Evolutionary conservation across 148 eudicot species (phyloP), one percentile per base, ranked within the genome.

Genomic region (Vaccinium myrtillus): DNA sequence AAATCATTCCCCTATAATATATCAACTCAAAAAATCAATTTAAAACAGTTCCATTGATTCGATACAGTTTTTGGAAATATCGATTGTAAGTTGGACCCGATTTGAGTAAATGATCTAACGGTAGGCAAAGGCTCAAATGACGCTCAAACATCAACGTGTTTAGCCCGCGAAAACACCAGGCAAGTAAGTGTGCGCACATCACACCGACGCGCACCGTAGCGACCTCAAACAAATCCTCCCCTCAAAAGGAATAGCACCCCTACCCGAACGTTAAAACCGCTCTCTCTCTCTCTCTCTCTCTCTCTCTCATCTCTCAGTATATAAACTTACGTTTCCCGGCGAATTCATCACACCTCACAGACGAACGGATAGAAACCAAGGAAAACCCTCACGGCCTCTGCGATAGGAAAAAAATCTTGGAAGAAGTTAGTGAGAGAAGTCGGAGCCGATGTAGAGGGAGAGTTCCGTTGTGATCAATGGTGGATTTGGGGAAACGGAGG

Each of bases 251-350:
- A 10, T 67, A 67, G 73, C 25, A 61, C 7, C 25, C 73, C 74
- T 27, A 46, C 70, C 80, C 83, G 81, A 81, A 85, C 84, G 84
- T 85, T 81, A 81, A 48, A 73, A 58, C 77, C 81, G 61, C 84
- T 27, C 73, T 76, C 59, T 13, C 61, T 76, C 81, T 65, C 86
- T 49, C 50, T 59, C 84, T 49, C 59, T 23, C 50, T 55, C 16
- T 54, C 43, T 53, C 50, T 32, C 16, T 30, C 63, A 36, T 53
- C 15, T 13, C 14, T 13, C 15, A 54, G 58, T 12, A 12, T 12
- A 78, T 76, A 77, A 87, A 65, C 82, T 67, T 80, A 43, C 30
- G 51, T 27, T 85, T 85, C 87, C 90, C 90, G 89, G 90, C 84
- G 82, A 79, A 73, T 83, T 83, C 56, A 80, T 58, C 25, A 85